phyloP scores from a whole-genome alignment of 2,329 filamentous ascomycete genomes.

The Fusarium paranaense region DNA sequence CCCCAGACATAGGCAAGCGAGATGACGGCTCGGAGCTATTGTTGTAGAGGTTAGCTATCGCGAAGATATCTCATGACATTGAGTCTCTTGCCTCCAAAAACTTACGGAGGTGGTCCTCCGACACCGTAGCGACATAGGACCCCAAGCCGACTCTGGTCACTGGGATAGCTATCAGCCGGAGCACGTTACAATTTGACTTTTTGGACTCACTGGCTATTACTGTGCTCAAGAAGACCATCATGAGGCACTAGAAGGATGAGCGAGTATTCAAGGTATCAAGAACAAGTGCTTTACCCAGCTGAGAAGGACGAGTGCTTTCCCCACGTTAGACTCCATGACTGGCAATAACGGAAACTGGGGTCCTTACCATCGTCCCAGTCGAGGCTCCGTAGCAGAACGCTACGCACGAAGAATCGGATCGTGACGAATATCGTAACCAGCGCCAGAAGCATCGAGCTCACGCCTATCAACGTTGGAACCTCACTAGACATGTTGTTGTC shows the following conservation, averaged over 20 bases:
- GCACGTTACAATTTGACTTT: rapidly evolving
- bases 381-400: neutral
- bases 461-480: neutral
- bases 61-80: too few species aligned
- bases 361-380: neutral
- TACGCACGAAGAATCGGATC: neutral
- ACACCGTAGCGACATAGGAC: neutral
- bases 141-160: neutral
- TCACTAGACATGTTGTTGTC: neutral
- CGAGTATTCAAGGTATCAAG: neutral
- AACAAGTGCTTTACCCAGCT: neutral
- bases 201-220: neutral
- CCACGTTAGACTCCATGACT: neutral
- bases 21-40: neutral
- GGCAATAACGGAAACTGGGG: neutral
- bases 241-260: neutral
- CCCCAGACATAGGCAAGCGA: neutral
- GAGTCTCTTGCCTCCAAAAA: neutral
- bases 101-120: neutral
- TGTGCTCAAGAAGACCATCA: neutral
- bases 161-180: neutral
- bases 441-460: slow-evolving; percentile 4
- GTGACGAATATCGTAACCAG: slow-evolving; percentile 1
- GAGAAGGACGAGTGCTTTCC: neutral
- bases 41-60: neutral